Evolutionary conservation across 106 monocot species (phyloP), one percentile per base, ranked within the genome.

Genomic region (Ottelia alismoides): DNA sequence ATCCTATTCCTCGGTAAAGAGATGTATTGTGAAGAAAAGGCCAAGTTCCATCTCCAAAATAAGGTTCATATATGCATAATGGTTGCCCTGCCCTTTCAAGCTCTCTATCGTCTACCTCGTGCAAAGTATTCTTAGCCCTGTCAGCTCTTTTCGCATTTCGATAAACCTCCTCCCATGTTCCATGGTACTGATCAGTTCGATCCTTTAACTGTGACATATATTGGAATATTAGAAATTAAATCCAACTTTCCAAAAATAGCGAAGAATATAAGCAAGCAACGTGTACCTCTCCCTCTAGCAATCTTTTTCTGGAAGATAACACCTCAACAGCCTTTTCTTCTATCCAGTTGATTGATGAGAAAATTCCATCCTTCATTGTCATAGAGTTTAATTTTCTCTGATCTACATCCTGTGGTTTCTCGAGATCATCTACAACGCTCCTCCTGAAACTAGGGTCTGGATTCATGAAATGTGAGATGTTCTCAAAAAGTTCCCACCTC

Each of bases 141-240:
- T 96, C 94, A 29, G 81, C 84, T 65, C 51, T 81, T 74, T 79
- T 96, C 43, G 61, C 81, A 67, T 67, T 96, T 45, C 81, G 75
- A 52, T 85, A 96, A 22, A 96, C 88, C 55, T 96, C 94, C 71
- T 96, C 94, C 94, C 94, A 96, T 52, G 78, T 79, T 66, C 84
- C 88, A 81, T 79, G 81, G 47, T 73, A 63, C 49, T 79, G 88
- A 22, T 82, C 84, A 56, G 58, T 76, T 59, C 94, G 81, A 50
- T 76, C 74, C 70, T 82, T 96, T 64, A 96, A 72, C 94, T 93
- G 72, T 64, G 83, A 56, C n/a, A n/a, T n/a, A n/a, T n/a, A n/a
- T n/a, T n/a, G n/a, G n/a, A n/a, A n/a, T n/a, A n/a, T n/a, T n/a
- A n/a, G n/a, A n/a, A n/a, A n/a, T n/a, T n/a, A n/a, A n/a, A n/a